phyloP scores from a whole-genome alignment of 495 filamentous ascomycete species.

The Aspergillus cavernicola region DNA sequence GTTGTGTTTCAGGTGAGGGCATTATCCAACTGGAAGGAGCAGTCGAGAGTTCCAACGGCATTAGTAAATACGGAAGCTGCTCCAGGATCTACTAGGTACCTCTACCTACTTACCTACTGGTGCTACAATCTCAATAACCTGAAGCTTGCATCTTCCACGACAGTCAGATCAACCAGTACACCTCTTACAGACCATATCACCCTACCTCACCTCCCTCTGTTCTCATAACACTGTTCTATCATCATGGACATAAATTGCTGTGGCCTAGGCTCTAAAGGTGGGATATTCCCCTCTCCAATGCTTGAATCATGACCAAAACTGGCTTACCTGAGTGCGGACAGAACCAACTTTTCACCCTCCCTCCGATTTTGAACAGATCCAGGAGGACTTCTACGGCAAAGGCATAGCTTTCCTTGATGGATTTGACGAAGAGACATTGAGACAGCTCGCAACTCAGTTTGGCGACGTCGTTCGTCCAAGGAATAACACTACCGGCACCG shows the following conservation, averaged over 20 bases:
- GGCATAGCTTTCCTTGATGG: constrained; percentile 11
- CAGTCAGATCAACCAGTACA: too few species aligned
- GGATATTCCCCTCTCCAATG: neutral
- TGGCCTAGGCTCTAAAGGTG: constrained; percentile 7
- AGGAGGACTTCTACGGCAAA: constrained; percentile 3
- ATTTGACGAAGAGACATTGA: constrained; percentile 7
- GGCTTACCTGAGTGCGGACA: neutral
- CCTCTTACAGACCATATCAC: too few species aligned
- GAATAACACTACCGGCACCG: constrained; percentile 1
- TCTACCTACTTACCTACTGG: too few species aligned
- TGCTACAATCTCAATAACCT: too few species aligned
- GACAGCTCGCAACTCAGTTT: constrained; percentile 5
- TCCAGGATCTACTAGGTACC: too few species aligned
- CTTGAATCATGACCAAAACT: neutral
- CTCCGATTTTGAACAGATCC: neutral
- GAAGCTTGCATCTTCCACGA: too few species aligned
- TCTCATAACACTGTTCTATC: neutral
- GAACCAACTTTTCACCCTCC: constrained; percentile 4
- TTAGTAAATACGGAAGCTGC: too few species aligned
- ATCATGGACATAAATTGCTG: neutral
- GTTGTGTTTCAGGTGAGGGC: too few species aligned
- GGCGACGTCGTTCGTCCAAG: constrained; percentile 9
- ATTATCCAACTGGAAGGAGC: too few species aligned
- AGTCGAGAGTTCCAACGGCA: too few species aligned
- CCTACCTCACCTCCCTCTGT: too few species aligned